These are phyloP conservation scores for Arthrobotrys sinensis DNA, from an alignment of 2,329 filamentous ascomycete species.

Conservation along the genomic window DNA sequence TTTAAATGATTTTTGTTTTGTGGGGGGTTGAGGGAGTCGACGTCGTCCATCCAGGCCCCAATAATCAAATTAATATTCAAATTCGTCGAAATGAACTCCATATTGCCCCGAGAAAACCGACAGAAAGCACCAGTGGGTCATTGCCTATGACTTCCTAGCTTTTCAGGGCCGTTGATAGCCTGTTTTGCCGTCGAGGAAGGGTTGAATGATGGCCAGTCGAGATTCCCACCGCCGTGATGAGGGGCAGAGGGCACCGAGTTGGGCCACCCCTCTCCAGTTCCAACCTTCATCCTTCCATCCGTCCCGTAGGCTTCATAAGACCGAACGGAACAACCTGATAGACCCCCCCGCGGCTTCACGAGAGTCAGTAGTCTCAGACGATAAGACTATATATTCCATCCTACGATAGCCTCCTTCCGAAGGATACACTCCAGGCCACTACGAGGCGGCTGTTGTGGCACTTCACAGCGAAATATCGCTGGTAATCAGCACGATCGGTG, in stretches of 20 bases:
- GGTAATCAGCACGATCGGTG: neutral
- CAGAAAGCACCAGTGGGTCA: neutral
- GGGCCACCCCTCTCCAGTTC: neutral
- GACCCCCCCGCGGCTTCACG: conserved; percentile 1
- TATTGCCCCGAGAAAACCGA: neutral
- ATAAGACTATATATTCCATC: neutral
- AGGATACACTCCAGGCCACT: neutral
- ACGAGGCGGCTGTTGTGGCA: neutral
- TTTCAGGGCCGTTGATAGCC: neutral
- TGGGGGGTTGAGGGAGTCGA: neutral
- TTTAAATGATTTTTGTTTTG: conserved; percentile 19
- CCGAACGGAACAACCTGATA: neutral
- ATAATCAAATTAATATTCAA: conserved; percentile 1
- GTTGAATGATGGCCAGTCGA: neutral
- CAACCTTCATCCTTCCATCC: neutral
- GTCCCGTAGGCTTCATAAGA: neutral
- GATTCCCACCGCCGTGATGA: neutral
- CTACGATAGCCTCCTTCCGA: neutral
- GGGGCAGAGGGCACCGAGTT: neutral
- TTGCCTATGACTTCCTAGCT: neutral
- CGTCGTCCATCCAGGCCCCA: neutral
- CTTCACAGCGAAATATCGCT: conserved; percentile 15
- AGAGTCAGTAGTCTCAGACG: neutral
- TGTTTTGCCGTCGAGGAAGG: conserved; percentile 9
- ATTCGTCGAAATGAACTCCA: neutral